Evolutionary conservation across 1,284 basidiomycete species (phyloP).

Genomic region (Rugosomyces carneus): DNA sequence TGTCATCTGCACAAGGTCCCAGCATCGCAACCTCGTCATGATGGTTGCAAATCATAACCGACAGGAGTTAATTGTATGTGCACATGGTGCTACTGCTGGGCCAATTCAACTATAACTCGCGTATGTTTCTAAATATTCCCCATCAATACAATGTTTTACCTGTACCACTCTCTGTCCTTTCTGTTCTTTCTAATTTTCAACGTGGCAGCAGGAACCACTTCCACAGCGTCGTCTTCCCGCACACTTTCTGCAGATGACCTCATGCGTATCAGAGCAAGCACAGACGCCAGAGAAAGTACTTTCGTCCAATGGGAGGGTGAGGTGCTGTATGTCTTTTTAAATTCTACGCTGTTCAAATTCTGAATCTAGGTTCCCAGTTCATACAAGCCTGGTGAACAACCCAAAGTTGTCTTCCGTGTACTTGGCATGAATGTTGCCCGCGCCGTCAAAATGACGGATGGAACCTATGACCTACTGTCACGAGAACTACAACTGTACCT

Average conservation of each 20-base stretch:
- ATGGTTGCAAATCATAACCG: background rate
- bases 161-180: background rate
- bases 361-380: constrained; percentile 10
- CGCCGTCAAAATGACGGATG: constrained; percentile 13
- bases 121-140: too few relatives aligned
- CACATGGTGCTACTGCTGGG: too few relatives aligned
- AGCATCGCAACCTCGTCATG: background rate
- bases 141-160: background rate
- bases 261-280: constrained; percentile 1
- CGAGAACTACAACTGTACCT: constrained; percentile 19
- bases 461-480: constrained; percentile 16
- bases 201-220: background rate
- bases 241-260: background rate
- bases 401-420: constrained; percentile 16
- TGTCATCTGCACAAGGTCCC: too few relatives aligned
- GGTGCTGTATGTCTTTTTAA: constrained; percentile 12
- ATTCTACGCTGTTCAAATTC: background rate
- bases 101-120: too few relatives aligned
- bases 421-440: constrained; percentile 18
- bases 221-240: background rate
- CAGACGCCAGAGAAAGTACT: background rate
- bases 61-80: too few relatives aligned
- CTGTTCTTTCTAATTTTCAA: background rate
- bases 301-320: constrained; percentile 11
- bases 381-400: constrained; percentile 15